These are phyloP conservation scores for Yamadazyma laniorum DNA, from an alignment of 805 yeast species.

Conservation along the genomic window DNA sequence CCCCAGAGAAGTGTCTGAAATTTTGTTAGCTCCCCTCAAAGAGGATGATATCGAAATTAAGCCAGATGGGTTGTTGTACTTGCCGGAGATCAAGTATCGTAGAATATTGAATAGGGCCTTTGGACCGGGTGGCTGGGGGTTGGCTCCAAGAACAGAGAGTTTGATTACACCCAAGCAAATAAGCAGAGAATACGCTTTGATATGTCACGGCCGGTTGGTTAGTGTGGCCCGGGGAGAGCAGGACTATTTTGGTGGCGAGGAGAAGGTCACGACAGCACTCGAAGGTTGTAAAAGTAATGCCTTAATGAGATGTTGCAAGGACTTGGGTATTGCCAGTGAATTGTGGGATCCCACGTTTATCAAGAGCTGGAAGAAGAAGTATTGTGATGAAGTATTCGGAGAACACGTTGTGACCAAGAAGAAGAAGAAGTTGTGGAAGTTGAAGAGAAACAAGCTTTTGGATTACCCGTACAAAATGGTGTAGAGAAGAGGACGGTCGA, in stretches of 20 bases:
- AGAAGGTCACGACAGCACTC: conserved; percentile 89
- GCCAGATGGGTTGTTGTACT: conserved; percentile 88
- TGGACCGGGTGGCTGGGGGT: conserved; percentile 99
- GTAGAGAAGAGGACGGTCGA: no score
- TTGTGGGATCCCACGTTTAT: conserved; percentile 96
- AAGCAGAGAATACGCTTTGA: conserved; percentile 85
- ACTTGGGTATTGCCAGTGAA: conserved; percentile 93
- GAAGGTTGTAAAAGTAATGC: conserved; percentile 98
- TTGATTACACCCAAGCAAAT: conserved; percentile 69
- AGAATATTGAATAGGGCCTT: conserved; percentile 85
- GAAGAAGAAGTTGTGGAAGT: conserved; percentile 89
- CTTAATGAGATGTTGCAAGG: conserved; percentile 96
- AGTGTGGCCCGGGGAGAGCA: conserved; percentile 95
- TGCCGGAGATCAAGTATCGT: conserved; percentile 95
- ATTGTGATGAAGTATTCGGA: conserved; percentile 80
- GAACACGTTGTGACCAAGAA: conserved; percentile 79
- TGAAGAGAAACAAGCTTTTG: conserved; percentile 71
- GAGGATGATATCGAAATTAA: conserved; percentile 84
- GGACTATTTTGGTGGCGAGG: conserved; percentile 77
- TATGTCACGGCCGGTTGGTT: conserved; percentile 85
- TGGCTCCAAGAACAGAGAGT: conserved; percentile 89
- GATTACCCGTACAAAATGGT: conserved; percentile 77
- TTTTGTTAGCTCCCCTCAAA: conserved; percentile 61
- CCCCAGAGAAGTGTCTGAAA: conserved; percentile 53
- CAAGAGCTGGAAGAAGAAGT: conserved; percentile 43